These are phyloP conservation scores for Chytriomyces confervae DNA, from an alignment of 192 early-diverging fungal genomes.

Conservation along the genomic window DNA sequence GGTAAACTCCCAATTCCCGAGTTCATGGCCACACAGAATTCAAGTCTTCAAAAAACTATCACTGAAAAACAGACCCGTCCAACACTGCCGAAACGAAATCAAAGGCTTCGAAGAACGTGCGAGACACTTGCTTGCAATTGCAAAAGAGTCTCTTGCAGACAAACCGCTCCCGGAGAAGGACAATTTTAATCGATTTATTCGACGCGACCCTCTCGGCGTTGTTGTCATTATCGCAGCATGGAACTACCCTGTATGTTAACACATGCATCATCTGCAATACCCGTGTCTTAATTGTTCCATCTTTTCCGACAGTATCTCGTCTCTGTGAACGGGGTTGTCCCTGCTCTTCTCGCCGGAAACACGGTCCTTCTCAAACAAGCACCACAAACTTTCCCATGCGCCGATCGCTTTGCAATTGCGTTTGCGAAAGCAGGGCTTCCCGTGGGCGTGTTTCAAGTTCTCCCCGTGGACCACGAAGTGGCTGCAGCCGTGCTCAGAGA, in stretches of 20 bases:
- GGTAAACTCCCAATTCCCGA: conserved; percentile 34
- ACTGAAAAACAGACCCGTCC: conserved; percentile 49
- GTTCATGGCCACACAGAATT: not conserved
- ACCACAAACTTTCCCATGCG: conserved; percentile 79
- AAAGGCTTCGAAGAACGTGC: conserved; percentile 73
- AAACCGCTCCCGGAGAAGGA: conserved; percentile 56
- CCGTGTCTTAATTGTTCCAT: not conserved
- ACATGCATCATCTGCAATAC: not conserved
- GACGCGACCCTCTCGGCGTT: conserved; percentile 76
- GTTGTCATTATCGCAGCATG: conserved; percentile 72
- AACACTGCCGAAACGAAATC: conserved; percentile 72
- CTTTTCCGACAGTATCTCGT: conserved; percentile 61
- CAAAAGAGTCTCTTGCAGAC: conserved; percentile 66
- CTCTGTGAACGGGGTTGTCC: conserved; percentile 77
- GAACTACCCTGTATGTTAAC: conserved; percentile 73
- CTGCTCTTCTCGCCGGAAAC: conserved; percentile 80
- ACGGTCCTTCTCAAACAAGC: conserved; percentile 79
- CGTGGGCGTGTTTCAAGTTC: conserved; percentile 66
- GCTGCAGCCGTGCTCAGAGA: conserved; percentile 62
- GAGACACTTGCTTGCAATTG: conserved; percentile 71
- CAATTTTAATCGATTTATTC: conserved; percentile 68
- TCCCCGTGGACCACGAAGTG: conserved; percentile 45
- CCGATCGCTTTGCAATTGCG: conserved; percentile 68
- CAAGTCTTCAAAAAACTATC: not conserved
- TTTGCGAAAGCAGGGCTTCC: conserved; percentile 75